Evolutionary conservation across 805 yeast species (phyloP), one percentile per base, ranked within the genome.

Genomic region (Myxozyma vanderwaltii): DNA sequence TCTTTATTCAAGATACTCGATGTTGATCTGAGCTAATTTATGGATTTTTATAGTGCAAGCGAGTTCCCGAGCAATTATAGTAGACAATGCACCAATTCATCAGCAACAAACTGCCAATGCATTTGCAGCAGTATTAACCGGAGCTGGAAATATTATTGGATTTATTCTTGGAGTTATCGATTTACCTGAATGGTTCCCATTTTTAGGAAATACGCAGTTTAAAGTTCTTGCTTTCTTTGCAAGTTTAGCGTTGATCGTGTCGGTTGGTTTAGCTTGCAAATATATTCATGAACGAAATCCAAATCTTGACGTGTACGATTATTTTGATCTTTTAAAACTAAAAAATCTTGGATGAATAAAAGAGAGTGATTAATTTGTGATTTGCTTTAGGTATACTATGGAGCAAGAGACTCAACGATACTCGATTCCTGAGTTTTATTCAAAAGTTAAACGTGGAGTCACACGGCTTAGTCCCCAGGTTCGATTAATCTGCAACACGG

Each of bases 101-200:
- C 87, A 82, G 63, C 88, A 84, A 65, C 82, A 80, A 55, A 66
- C 73, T 4, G 85, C 86, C 8, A 84, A 83, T 68, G 87, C 86
- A 0, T 82, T 85, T 86, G 88, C 86, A 0, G 86, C 87, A 1
- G 72, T 85, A 50, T 77, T 84, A 83, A 81, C 82, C 51, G 84
- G 87, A 0, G 74, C 75, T 1, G 85, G 85, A 62, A 84, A 84
- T 61, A 81, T 84, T 12, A 64, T 80, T 23, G 86, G 87, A 2
- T 84, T 81, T 67, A 76, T 77, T 64, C 63, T 84, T 38, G 85
- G 86, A 2, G 73, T 84, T 0, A 62, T 80, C 33, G 75, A 82
- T 57, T 68, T 84, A 46, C 72, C 76, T 0, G 54, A 63, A 15
- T 8, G 69, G 1, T 71, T 79, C 44, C 76, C 81, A 1, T 72